phyloP scores from a whole-genome alignment of 192 early-diverging fungal species.

The Umbelopsis vinacea region DNA sequence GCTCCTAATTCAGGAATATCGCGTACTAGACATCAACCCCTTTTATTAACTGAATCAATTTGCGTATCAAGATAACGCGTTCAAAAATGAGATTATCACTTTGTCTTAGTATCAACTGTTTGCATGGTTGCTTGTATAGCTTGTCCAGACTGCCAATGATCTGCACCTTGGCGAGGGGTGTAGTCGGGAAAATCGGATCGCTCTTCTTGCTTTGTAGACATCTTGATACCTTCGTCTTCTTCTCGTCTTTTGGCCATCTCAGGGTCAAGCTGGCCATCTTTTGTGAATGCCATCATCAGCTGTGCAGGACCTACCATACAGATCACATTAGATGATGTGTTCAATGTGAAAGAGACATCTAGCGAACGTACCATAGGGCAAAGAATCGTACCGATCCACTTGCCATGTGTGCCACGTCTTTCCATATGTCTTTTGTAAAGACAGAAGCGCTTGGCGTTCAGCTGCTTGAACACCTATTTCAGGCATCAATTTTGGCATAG shows the following conservation, averaged over 20 bases:
- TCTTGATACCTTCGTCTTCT: not conserved
- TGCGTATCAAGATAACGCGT: too few species aligned
- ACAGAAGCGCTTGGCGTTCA: constrained; percentile 39
- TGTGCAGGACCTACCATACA: constrained; percentile 46
- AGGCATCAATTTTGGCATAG: constrained; percentile 39
- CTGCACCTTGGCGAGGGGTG: not conserved
- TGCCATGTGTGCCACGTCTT: constrained; percentile 61
- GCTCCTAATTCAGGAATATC: too few species aligned
- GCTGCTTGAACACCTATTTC: constrained; percentile 26
- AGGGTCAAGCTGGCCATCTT: constrained; percentile 46
- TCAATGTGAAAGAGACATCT: too few species aligned
- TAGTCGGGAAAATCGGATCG: not conserved
- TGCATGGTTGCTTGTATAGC: not conserved
- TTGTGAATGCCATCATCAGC: constrained; percentile 47
- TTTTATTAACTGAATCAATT: too few species aligned
- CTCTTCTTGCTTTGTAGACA: not conserved
- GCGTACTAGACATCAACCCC: too few species aligned
- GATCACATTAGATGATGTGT: not conserved
- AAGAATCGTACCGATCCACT: constrained; percentile 48
- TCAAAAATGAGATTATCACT: not conserved
- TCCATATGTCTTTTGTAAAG: constrained; percentile 49
- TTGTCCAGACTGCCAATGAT: constrained; percentile 7
- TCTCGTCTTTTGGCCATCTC: not conserved
- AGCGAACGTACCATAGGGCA: constrained; percentile 44
- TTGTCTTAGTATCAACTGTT: not conserved